These are phyloP conservation scores for Nepenthes alata DNA, from an alignment of 179 eudicot species.

Conservation along the genomic window DNA sequence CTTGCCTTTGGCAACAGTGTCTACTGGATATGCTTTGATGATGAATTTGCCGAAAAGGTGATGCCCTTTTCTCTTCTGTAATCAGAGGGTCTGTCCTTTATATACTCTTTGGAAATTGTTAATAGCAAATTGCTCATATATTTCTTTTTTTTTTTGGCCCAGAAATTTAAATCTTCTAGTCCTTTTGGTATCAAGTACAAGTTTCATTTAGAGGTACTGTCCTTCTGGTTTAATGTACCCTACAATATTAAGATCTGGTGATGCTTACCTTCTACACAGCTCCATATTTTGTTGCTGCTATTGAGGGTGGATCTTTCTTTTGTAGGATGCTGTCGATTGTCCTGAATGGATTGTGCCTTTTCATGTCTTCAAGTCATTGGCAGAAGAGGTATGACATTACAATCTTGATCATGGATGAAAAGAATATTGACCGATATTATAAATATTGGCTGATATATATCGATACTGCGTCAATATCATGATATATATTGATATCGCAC, in stretches of 20 bases:
- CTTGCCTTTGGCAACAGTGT: constrained; percentile 82
- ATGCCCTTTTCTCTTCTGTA: constrained; percentile 1
- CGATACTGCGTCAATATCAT: too few species aligned
- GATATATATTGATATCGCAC: too few species aligned
- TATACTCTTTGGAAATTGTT: background rate
- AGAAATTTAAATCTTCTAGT: constrained; percentile 80
- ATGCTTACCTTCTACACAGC: background rate
- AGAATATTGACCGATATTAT: too few species aligned
- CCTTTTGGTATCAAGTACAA: constrained; percentile 92
- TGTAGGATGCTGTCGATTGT: constrained; percentile 99
- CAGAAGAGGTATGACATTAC: constrained; percentile 66
- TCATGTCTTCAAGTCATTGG: constrained; percentile 70
- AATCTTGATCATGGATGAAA: too few species aligned
- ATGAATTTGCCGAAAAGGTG: constrained; percentile 70
- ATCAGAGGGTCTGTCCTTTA: background rate
- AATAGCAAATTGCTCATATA: background rate
- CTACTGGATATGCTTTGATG: constrained; percentile 81
- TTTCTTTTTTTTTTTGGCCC: constrained; percentile 15
- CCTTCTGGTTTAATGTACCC: background rate
- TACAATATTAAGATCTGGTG: background rate
- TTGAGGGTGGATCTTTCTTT: constrained; percentile 1
- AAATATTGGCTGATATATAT: too few species aligned
- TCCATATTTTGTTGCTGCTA: background rate
- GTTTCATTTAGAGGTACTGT: constrained; percentile 92
- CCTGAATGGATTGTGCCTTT: constrained; percentile 99